Base-by-base conservation (phyloP, 2,329 filamentous ascomycete species). In the Plenodomus tracheiphilus region DNA sequence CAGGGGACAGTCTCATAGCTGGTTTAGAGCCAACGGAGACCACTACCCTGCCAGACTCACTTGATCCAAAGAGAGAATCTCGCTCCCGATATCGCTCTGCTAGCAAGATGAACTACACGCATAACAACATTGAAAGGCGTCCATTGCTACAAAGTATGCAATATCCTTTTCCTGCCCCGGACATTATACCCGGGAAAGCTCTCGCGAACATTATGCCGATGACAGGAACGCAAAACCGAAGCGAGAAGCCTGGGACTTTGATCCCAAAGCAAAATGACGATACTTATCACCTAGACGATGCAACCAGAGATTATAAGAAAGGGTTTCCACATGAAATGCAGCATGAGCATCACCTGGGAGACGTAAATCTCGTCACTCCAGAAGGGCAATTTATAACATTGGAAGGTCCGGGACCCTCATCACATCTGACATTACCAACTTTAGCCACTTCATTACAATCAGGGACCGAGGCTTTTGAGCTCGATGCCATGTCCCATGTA, bases 71-170 rank as follows among this genome's bases (percentile, higher is more conserved):
- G 30, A 30, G 37, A 39, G 52, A 50, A 3, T 43, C 46, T 2
- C 36, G 47, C 4, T 51, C 52, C 11, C 49, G 58, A 43, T 58
- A 62, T n/a, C 59, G 54, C 8, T 34, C 48, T 1, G 47, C 43
- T 10, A 58, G 54, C 30, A 41, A 37, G 10, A 50, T 48, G 5
- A 50, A 53, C 10, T 50, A 30, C 6, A 47, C 51, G 39, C 43
- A 41, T 20, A 40, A 16, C 11, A 44, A 18, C 42, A 28, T 43
- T 11, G 53, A 53, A 4, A 41, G 45, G 28, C 19, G 43, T 16
- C 36, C 30, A 13, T 15, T 25, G 17, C 15, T 15, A 1, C 19
- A 35, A 18, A 35, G 22, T 10, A 41, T 45, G 32, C 51, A 44
- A 9, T 32, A 49, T 20, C 41, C 38, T 11, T 51, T 39, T 9